Percentiles rank a stretch among this genome's conserved stretches.
phyloP scores from a whole-genome alignment of 495 filamentous ascomycete genomes.

The Cetradonia linearis region DNA sequence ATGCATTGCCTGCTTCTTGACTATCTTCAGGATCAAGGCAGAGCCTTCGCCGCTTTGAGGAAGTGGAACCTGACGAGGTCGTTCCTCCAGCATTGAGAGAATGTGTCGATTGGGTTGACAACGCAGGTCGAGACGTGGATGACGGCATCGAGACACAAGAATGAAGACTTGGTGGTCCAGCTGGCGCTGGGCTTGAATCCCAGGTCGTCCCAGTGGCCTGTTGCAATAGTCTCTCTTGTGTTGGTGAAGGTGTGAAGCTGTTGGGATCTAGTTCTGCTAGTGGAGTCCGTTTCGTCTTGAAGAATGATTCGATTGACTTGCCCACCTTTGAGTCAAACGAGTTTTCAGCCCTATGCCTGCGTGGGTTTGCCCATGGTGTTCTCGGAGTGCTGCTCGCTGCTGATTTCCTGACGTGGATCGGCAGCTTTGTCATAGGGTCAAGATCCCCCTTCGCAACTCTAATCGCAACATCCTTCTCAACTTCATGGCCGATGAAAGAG shows the following conservation, averaged over 20 bases:
- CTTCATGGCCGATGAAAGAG: conserved; percentile 65
- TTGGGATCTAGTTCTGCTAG: conserved; percentile 83
- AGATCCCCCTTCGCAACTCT: conserved; percentile 76
- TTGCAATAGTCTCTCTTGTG: conserved; percentile 50
- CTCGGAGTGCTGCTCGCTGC: conserved; percentile 26
- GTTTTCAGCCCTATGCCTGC: conserved; percentile 37
- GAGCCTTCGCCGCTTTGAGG: conserved; percentile 52
- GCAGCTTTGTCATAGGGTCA: conserved; percentile 78
- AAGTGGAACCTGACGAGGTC: conserved; percentile 37
- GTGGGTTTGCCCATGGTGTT: conserved; percentile 27
- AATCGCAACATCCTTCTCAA: conserved; percentile 57
- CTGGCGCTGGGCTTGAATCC: conserved; percentile 37
- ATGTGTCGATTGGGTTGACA: conserved; percentile 32
- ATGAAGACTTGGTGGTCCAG: conserved; percentile 28
- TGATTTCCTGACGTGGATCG: conserved; percentile 38
- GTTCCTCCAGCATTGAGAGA: conserved; percentile 36
- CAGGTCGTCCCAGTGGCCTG: conserved; percentile 45
- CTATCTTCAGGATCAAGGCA: conserved; percentile 46
- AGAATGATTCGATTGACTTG: conserved; percentile 66
- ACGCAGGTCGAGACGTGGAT: conserved; percentile 25
- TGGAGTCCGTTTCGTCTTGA: conserved; percentile 64
- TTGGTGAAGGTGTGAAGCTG: conserved; percentile 61
- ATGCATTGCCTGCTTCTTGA: conserved; percentile 24
- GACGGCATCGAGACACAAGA: conserved; percentile 26
- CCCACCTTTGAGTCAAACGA: conserved; percentile 49